Percentiles rank a stretch among this genome's conserved stretches.
phyloP scores from a whole-genome alignment of 495 filamentous ascomycete genomes.

The Aspergillus coremiiformis region DNA sequence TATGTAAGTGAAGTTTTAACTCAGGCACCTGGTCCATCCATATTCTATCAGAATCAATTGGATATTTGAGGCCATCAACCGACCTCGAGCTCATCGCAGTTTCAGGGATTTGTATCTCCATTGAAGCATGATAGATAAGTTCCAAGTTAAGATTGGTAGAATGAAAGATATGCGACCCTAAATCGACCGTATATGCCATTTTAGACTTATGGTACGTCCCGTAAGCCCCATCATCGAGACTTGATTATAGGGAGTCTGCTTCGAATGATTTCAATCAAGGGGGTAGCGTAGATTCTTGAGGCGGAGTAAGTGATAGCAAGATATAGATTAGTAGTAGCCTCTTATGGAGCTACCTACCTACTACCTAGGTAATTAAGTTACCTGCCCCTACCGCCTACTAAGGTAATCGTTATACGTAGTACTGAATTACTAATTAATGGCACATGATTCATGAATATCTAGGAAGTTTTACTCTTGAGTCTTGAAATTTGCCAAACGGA shows the following conservation, averaged over 20 bases:
- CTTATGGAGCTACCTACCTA: too few species aligned
- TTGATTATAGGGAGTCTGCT: neutral
- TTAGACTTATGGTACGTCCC: neutral
- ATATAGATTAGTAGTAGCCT: too few species aligned
- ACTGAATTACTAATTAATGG: too few species aligned
- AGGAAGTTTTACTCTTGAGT: too few species aligned
- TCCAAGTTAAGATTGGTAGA: conserved; percentile 3
- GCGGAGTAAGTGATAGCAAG: too few species aligned
- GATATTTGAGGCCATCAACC: neutral
- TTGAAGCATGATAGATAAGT: conserved; percentile 10
- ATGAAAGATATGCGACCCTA: conserved; percentile 7
- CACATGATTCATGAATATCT: too few species aligned
- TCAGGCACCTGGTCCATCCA: conserved; percentile 31
- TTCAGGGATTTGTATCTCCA: conserved; percentile 1
- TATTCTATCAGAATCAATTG: conserved; percentile 4
- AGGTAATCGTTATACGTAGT: too few species aligned
- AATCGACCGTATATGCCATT: conserved; percentile 10
- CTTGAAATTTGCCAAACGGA: too few species aligned
- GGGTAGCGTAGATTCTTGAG: neutral
- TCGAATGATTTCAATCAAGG: neutral
- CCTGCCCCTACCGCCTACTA: too few species aligned
- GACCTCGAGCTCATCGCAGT: neutral
- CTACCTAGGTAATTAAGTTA: too few species aligned
- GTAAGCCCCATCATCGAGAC: neutral
- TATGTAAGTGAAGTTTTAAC: conserved; percentile 17